These are phyloP conservation scores for Postia placenta DNA, from an alignment of 768 basidiomycete genomes.

Conservation along the genomic window DNA sequence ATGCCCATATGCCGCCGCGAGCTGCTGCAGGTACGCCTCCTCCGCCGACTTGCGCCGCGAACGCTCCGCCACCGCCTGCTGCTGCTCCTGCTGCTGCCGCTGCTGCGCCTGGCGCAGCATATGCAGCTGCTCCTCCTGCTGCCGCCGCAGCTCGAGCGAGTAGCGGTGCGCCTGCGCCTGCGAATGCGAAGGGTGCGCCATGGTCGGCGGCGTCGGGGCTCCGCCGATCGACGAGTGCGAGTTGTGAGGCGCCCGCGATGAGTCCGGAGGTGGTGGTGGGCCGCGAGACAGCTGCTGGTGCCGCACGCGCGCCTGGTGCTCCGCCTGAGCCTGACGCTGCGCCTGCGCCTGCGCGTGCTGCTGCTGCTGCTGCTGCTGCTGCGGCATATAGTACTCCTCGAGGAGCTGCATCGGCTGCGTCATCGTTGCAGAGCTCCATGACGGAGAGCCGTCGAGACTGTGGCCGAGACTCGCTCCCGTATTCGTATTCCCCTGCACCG, in stretches of 20 bases:
- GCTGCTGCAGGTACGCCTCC: slow-evolving; percentile 32
- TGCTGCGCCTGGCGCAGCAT: slow-evolving; percentile 31
- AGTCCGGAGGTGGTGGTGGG: slow-evolving; percentile 27
- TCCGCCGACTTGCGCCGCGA: slow-evolving; percentile 25
- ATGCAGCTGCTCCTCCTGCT: slow-evolving; percentile 29
- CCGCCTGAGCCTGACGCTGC: slow-evolving; percentile 9
- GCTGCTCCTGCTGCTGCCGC: slow-evolving; percentile 29
- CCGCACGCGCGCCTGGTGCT: slow-evolving; percentile 5
- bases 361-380: slow-evolving; percentile 18
- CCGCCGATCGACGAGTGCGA: slow-evolving; percentile 42
- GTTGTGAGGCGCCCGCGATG: slow-evolving; percentile 25
- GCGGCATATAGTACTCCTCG: slow-evolving; percentile 38
- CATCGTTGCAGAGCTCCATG: slow-evolving; percentile 87
- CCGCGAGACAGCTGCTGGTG: slow-evolving; percentile 17
- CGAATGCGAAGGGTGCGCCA: slow-evolving; percentile 10
- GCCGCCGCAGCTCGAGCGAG: slow-evolving; percentile 43
- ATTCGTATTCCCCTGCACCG: slow-evolving; percentile 44
- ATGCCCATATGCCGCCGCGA: slow-evolving; percentile 28
- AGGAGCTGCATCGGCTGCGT: slow-evolving; percentile 39
- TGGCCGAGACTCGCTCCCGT: slow-evolving; percentile 70
- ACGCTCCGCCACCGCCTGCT: slow-evolving; percentile 27
- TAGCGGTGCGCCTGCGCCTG: slow-evolving; percentile 27
- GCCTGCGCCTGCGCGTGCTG: slow-evolving; percentile 23
- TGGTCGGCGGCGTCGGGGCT: slow-evolving; percentile 23
- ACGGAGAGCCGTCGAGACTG: slow-evolving; percentile 76